A percentile compares a stretch with the other conserved stretches of the same genome.
phyloP scores from a whole-genome alignment of 257 asterid species.

The Capsicum chinense region DNA sequence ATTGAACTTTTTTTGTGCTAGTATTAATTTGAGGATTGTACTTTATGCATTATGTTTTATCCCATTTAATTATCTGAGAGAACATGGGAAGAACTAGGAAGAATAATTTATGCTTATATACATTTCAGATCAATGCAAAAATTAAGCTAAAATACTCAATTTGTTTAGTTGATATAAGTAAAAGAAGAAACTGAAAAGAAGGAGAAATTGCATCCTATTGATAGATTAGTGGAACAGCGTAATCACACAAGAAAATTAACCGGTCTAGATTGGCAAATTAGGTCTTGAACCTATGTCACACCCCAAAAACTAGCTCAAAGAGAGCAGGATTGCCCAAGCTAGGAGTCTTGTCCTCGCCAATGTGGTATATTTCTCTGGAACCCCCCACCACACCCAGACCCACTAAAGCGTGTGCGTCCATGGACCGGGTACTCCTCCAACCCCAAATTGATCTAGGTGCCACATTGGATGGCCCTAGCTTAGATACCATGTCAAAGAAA shows the following conservation, averaged over 20 bases:
- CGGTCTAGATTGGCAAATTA: not conserved
- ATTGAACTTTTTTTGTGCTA: not conserved
- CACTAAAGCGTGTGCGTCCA: not conserved
- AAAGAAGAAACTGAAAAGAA: not conserved
- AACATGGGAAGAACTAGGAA: not conserved
- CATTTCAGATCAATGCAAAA: not conserved
- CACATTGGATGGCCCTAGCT: not conserved
- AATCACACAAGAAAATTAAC: not conserved
- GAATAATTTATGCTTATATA: not conserved
- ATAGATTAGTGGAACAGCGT: slow-evolving; percentile 6
- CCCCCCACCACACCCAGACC: not conserved
- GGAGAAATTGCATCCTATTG: not conserved
- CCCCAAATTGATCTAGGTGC: not conserved
- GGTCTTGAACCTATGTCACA: not conserved
- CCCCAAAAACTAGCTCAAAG: not conserved
- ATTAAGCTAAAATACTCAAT: not conserved
- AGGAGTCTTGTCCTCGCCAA: not conserved
- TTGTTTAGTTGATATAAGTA: too few relatives aligned
- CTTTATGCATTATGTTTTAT: not conserved
- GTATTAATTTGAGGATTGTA: not conserved
- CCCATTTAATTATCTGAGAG: not conserved
- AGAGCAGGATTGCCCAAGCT: not conserved
- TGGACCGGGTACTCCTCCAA: not conserved
- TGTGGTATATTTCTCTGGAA: not conserved
- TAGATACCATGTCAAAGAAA: not conserved